Percentiles rank a stretch among this genome's conserved stretches.
Conservation (phyloP, 2,329 filamentous ascomycete species). For the Nannizzia gypsea region DNA sequence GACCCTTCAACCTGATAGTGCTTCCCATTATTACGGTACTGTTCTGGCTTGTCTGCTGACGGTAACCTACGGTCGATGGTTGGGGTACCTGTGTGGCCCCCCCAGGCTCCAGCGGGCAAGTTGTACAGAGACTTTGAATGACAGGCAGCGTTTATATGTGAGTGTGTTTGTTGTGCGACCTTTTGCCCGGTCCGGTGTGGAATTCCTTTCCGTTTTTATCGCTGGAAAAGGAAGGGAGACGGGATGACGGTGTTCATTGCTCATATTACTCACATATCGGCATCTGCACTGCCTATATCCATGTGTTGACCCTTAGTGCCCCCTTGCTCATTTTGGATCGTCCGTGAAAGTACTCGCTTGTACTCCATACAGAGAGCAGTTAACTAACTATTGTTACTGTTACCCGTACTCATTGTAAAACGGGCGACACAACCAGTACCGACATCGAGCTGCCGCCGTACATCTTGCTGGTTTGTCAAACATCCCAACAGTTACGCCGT, state of each 20-base stretch:
- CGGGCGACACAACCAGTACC: neutral
- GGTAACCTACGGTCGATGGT: neutral
- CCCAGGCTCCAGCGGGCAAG: neutral
- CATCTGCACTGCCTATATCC: neutral
- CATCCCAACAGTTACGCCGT: constrained; percentile 1
- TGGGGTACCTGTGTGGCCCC: neutral
- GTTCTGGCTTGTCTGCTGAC: neutral
- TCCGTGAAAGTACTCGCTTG: neutral
- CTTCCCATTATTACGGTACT: neutral
- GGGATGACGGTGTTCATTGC: neutral
- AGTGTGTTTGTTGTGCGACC: constrained; percentile 2
- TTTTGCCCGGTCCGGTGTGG: neutral
- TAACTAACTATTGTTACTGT: too few species aligned
- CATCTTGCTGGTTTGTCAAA: neutral
- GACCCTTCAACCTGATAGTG: neutral
- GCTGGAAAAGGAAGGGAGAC: neutral
- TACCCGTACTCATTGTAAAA: neutral
- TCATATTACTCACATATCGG: neutral
- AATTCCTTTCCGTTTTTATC: neutral
- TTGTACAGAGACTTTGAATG: neutral
- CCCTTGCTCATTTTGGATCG: neutral
- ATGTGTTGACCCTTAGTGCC: neutral
- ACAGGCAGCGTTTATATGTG: constrained; percentile 5
- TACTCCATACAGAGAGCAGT: neutral
- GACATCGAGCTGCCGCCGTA: neutral